These are phyloP conservation scores for Trypanosoma scelopori DNA, from an alignment of 208 protist genomes.

Conservation along the genomic window DNA sequence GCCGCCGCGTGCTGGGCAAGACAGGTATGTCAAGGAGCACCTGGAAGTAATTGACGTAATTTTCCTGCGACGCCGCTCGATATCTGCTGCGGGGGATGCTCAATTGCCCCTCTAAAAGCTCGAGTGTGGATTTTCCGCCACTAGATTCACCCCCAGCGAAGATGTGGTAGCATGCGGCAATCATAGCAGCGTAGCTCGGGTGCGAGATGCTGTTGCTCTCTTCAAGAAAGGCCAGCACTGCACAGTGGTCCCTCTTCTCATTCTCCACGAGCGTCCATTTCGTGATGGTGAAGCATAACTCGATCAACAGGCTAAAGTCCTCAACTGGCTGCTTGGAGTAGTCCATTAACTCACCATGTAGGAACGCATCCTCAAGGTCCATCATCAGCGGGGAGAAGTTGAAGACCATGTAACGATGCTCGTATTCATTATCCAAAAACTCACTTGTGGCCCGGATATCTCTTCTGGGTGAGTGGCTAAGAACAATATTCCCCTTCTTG, in stretches of 20 bases:
- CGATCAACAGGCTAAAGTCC: constrained; percentile 66
- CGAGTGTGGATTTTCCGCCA: constrained; percentile 48
- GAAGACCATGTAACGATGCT: constrained; percentile 70
- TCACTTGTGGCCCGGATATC: constrained; percentile 47
- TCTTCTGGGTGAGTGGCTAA: constrained; percentile 41
- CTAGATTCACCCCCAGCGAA: constrained; percentile 60
- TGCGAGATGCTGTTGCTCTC: constrained; percentile 47
- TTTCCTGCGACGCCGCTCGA: constrained; percentile 69
- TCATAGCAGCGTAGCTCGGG: constrained; percentile 78
- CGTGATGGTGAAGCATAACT: constrained; percentile 71
- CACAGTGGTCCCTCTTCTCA: constrained; percentile 36
- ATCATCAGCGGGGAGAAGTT: constrained; percentile 82
- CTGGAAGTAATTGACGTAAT: constrained; percentile 83
- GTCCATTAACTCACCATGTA: constrained; percentile 66
- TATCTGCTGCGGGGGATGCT: constrained; percentile 51
- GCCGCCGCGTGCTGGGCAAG: constrained; percentile 60
- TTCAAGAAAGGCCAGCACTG: constrained; percentile 68
- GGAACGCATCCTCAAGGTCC: constrained; percentile 60
- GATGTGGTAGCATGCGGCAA: constrained; percentile 71
- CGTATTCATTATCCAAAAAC: constrained; percentile 48
- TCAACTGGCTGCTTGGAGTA: constrained; percentile 74
- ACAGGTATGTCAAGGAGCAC: constrained; percentile 73
- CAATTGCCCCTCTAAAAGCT: constrained; percentile 62
- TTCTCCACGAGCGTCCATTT: constrained; percentile 55
- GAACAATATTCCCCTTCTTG: constrained; percentile 34